Evolutionary conservation across 805 yeast genomes (phyloP), one percentile per base, ranked within the genome.

Genomic region (Candida ortonii): DNA sequence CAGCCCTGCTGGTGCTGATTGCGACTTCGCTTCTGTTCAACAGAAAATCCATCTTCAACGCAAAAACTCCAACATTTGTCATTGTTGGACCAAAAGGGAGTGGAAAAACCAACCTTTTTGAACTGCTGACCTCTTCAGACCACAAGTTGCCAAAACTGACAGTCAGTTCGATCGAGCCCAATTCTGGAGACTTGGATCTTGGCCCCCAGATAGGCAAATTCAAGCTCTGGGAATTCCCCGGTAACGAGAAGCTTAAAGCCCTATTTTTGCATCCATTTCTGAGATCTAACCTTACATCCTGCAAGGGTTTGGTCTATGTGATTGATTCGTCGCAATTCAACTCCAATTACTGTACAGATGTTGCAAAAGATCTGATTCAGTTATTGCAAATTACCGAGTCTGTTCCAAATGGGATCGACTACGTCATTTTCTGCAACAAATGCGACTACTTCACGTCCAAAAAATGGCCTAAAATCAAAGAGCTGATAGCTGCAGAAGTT

Each of bases 401-500:
- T 11, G 64, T 69, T 32, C 76, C 79, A 12, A 76, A 74, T 42
- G 94, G 94, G 3, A 70, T 84, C 15, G 90, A 85, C 53, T 67
- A 84, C 25, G 64, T 84, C 30, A 62, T 93, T 39, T 93, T 89
- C 12, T 79, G 93, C 42, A 90, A 90, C 64, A 90, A 90, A 57
- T 72, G 74, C 33, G 97, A 93, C 49, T 71, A 80, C 24, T 93
- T 93, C 63, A 85, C 87, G 41, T 75, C 94, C 11, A 73, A 86
- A 47, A 90, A 93, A 14, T 67, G 78, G 7, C 49, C 61, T 32
- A 78, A 82, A 51, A 73, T 89, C 33, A 70, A 65, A 46, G 67
- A 67, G 16, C 56, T 76, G 25, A 58, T 90, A 36, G 90, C 83
- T 50, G 43, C 54, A 5, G 94, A 84, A 53, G 70, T 88, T 45